Base-by-base conservation (phyloP, 2,329 filamentous ascomycete genomes). In the Drechmeria coniospora region DNA sequence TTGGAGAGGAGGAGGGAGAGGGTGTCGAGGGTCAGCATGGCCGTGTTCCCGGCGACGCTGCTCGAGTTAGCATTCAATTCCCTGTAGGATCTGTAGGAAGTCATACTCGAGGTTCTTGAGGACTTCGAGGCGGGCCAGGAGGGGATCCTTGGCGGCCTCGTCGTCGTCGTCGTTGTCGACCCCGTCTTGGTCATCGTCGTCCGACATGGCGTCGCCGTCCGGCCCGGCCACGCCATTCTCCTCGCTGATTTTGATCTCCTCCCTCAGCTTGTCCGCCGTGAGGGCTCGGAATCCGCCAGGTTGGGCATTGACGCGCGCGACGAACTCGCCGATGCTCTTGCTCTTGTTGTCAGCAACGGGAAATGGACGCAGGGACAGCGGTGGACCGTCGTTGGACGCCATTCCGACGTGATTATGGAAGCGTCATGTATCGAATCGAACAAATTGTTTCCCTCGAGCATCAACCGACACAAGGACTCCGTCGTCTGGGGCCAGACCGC, bases 1-100 rank as follows among this genome's bases (percentile, higher is more conserved):
- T 84, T 86, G n/a, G 81, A 82, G 11, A 90, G 62, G 1, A 92
- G 63, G 6, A 92, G 66, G 17, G 84, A 92, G 31, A 92, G 57
- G 42, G 86, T 81, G 49, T 93, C 82, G 42, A 92, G 70, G 6
- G 76, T 73, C 33, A 80, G 64, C 45, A 79, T 62, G 22, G 75
- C 65, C 29, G 71, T 67, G 38, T 77, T 68, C 31, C 45, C 42
- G 16, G 53, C 53, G 25, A 53, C 38, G 22, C 53, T 56, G 8
- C 4, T 13, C 28, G 30, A 30, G 31, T 32, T 19, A 30, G 34
- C 18, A 20, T 17, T 16, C 4, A 13, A 10, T 8, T 26, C 3
- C 6, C 15, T 7, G 12, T 8, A 5, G 19, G 14, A 9, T 17
- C 33, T 17, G 16, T 21, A 15, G 7, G 11, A 11, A 5, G 11